A percentile compares a stretch with the other conserved stretches of the same genome.
Evolutionary conservation across 2,329 filamentous ascomycete species (phyloP).

Genomic region (Apiospora saccharicola): DNA sequence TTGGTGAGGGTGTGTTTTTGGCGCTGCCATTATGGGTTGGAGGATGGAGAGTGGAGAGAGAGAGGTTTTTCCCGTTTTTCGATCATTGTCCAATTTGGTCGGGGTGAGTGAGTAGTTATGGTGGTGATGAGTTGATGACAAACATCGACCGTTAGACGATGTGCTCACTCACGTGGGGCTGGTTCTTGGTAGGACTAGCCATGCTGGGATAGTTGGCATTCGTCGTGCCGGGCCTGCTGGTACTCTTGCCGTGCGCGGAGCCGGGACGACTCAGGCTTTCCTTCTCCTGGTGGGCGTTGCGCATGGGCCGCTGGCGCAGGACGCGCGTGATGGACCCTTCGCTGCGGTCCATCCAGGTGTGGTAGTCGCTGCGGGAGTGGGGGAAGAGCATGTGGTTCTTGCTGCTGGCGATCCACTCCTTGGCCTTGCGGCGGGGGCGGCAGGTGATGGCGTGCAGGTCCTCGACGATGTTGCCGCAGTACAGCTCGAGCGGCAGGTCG

Average conservation of each 20-base stretch:
- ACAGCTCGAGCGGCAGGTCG: slow-evolving; percentile 78
- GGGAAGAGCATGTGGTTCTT: slow-evolving; percentile 61
- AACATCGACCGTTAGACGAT: not conserved
- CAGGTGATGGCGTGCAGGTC: slow-evolving; percentile 69
- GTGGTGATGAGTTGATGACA: not conserved
- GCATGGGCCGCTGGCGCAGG: slow-evolving; percentile 37
- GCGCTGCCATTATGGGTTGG: not conserved
- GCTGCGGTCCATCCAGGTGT: slow-evolving; percentile 40
- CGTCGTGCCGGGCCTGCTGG: not conserved
- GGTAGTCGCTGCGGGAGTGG: slow-evolving; percentile 43
- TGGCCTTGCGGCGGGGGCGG: slow-evolving; percentile 56
- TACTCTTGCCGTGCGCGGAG: not conserved
- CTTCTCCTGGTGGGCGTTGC: slow-evolving; percentile 9
- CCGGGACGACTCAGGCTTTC: not conserved
- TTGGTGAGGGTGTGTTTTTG: not conserved
- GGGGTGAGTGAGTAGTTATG: not conserved
- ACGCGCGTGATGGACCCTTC: slow-evolving; percentile 38
- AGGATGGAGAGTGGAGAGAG: slow-evolving; percentile 7
- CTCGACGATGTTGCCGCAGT: slow-evolving; percentile 73
- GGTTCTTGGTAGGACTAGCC: not conserved
- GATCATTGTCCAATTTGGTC: slow-evolving; percentile 14
- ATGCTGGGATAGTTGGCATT: slow-evolving; percentile 16
- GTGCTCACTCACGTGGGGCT: not conserved
- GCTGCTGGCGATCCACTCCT: slow-evolving; percentile 55
- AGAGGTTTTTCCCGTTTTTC: not conserved